phyloP scores from a whole-genome alignment of 2,329 filamentous ascomycete genomes.

The Ceratocystis alfenasii region DNA sequence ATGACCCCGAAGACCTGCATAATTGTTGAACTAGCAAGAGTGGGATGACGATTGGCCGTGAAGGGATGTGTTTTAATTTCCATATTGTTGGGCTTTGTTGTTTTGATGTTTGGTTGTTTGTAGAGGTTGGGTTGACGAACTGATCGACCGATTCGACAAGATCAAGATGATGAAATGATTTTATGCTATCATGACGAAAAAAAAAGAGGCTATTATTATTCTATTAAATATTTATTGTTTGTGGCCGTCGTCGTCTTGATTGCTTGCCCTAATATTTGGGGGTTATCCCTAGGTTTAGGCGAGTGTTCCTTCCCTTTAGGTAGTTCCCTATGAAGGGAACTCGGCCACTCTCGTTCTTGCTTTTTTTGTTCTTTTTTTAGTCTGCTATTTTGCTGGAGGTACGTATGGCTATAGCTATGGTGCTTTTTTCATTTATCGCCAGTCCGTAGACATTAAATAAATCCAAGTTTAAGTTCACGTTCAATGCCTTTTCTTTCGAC shows the following conservation, averaged over 20 bases:
- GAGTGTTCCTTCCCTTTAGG: background rate
- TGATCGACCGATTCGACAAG: no score
- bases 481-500: no score
- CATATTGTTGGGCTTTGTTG: no score
- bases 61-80: no score
- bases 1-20: background rate
- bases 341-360: background rate
- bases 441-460: no score
- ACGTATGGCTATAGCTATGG: no score
- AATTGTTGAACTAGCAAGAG: background rate
- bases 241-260: background rate
- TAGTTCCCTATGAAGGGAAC: background rate
- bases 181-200: no score
- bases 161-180: no score
- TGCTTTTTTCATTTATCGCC: no score
- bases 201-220: background rate
- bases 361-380: background rate
- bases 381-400: background rate
- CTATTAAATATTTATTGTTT: background rate
- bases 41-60: background rate
- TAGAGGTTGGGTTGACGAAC: no score
- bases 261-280: background rate
- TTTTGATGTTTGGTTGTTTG: no score
- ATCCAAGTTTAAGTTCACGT: no score
- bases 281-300: constrained; percentile 7